A percentile compares a stretch with the other conserved stretches of the same genome.
These are phyloP conservation scores for Tetrapisispora iriomotensis DNA, from an alignment of 805 yeast species.

Conservation along the genomic window DNA sequence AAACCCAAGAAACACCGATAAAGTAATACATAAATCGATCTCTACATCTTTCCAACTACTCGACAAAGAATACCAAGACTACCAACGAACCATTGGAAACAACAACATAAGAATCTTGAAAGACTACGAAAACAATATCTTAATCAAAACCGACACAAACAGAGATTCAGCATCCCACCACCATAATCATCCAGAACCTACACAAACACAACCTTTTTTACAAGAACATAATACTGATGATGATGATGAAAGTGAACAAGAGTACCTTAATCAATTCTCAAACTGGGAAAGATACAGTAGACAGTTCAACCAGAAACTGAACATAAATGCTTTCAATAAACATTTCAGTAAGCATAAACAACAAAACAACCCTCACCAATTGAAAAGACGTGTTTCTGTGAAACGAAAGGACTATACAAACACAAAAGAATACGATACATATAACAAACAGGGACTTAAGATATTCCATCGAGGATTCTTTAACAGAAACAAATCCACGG, in stretches of 20 bases:
- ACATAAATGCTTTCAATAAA: not conserved
- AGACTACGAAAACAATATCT: constrained; percentile 1
- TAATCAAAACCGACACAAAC: not conserved
- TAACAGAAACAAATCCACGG: constrained; percentile 6
- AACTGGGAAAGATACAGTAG: constrained; percentile 3
- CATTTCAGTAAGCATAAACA: not conserved
- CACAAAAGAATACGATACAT: constrained; percentile 10
- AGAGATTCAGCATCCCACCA: too few relatives aligned
- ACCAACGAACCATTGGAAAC: not conserved
- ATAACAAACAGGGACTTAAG: constrained; percentile 9
- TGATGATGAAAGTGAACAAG: not conserved
- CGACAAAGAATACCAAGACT: constrained; percentile 1
- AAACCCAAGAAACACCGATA: not conserved
- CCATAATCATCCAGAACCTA: too few relatives aligned
- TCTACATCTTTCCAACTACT: not conserved
- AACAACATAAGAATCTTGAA: not conserved
- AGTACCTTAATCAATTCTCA: constrained; percentile 2
- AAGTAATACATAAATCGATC: not conserved
- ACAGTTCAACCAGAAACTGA: not conserved
- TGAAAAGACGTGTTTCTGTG: constrained; percentile 7
- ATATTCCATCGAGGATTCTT: constrained; percentile 25
- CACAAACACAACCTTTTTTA: too few relatives aligned
- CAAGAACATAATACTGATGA: not conserved
- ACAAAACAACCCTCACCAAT: not conserved
- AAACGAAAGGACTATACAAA: constrained; percentile 20